A percentile compares a stretch with the other conserved stretches of the same genome.
Evolutionary conservation across 1,139 yeast species (phyloP).

Genomic region (Entelexis paramagnoliae): DNA sequence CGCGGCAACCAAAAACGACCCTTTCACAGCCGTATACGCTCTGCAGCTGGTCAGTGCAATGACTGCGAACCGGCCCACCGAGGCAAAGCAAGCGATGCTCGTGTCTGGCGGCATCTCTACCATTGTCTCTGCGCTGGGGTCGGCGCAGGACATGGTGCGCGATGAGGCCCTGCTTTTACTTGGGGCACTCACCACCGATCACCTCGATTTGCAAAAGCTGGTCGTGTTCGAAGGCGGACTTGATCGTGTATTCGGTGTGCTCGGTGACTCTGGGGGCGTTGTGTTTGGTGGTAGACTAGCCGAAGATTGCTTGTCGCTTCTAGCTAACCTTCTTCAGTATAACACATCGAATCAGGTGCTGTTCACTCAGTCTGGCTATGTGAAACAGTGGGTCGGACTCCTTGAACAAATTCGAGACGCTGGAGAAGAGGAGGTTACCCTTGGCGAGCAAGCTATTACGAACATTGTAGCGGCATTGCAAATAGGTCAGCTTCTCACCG

Average conservation of each 20-base stretch:
- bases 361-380: conserved; percentile 75
- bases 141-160: conserved; percentile 75
- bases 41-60: conserved; percentile 79
- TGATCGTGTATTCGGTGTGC: conserved; percentile 64
- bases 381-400: conserved; percentile 52
- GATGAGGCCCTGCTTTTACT: conserved; percentile 73
- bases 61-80: conserved; percentile 60
- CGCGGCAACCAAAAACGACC: conserved; percentile 35
- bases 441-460: conserved; percentile 64
- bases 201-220: conserved; percentile 78
- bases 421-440: conserved; percentile 27
- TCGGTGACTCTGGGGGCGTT: conserved; percentile 80
- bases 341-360: conserved; percentile 86
- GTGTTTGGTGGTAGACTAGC: conserved; percentile 88
- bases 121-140: conserved; percentile 58
- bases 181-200: conserved; percentile 71
- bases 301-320: conserved; percentile 73
- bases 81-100: conserved; percentile 65
- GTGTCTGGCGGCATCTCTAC: conserved; percentile 72
- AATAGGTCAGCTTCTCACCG: conserved; percentile 61
- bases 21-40: conserved; percentile 73
- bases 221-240: conserved; percentile 93
- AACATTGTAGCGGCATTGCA: conserved; percentile 61
- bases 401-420: conserved; percentile 29
- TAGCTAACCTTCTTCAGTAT: conserved; percentile 62